Evolutionary conservation across 352 stramenopile genomes (phyloP), one percentile per base, ranked within the genome.

Genomic region (Thalassiosira hispida): DNA sequence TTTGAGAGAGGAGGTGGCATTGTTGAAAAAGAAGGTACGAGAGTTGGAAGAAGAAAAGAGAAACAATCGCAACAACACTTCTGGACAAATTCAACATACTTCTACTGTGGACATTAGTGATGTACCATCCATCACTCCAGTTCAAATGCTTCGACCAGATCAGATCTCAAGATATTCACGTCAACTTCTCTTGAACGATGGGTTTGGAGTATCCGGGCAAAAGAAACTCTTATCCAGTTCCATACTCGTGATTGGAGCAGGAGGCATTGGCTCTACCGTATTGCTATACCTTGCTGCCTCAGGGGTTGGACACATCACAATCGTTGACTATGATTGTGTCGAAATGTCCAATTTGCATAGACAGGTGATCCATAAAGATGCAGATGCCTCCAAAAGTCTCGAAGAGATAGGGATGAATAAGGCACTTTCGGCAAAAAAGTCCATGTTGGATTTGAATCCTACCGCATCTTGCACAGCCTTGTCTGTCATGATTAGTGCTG

Each of bases 331-430:
- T 74, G 97, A 99, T 85, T 47, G 62, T 67, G 96, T 99, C 22
- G 97, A 99, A 57, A 86, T 92, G 44, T 98, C 92, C 59, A 99
- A 99, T 86, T 84, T 99, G 65, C 97, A 99, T 80, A 90, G 97
- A 4, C 97, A 99, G 84, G 90, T 99, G 57, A 91, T 98, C 23
- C 96, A 99, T 77, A 94, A 93, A 63, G 92, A 97, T 65, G 67
- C 72, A 0, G 89, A 94, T 51, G 35, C 79, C 16, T 76, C 69
- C 2, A 71, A 63, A 25, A 44, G 11, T 23, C 25, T 46, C 27
- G 47, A 52, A 38, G 27, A 42, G n/a, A 33, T 52, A 23, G 56
- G 91, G 0, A 79, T 92, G 73, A 95, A 94, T 52, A 99, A 99
- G 77, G 96, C 97, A 14, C 57, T 92, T 11, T 98, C 96, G 8